Evolutionary conservation across 2,329 filamentous ascomycete genomes (phyloP).

Genomic region (Talaromyces piceae): DNA sequence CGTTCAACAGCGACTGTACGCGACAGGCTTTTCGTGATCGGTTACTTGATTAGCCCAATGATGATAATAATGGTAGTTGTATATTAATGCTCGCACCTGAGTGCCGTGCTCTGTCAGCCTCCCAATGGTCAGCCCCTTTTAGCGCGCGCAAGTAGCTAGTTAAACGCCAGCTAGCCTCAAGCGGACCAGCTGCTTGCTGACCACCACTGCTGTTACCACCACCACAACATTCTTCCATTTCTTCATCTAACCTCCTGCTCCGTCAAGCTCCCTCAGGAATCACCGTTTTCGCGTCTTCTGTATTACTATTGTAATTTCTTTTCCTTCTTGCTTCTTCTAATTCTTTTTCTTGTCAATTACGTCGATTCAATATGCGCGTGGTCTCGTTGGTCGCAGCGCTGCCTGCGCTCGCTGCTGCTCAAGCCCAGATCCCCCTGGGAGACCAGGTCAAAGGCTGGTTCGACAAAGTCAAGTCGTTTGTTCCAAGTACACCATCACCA

Average conservation of each 20-base stretch:
- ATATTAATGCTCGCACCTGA: too few species aligned
- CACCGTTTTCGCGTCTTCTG: slow-evolving; percentile 4
- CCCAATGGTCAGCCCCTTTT: not conserved
- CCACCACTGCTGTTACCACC: too few species aligned
- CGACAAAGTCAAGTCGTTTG: slow-evolving; percentile 46
- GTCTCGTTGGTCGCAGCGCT: slow-evolving; percentile 43
- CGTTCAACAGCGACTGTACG: too few species aligned
- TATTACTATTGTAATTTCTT: slow-evolving; percentile 2
- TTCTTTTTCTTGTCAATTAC: not conserved
- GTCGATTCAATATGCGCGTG: slow-evolving; percentile 45
- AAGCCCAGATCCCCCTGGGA: slow-evolving; percentile 49
- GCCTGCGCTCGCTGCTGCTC: slow-evolving; percentile 45
- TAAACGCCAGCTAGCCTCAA: slow-evolving; percentile 11
- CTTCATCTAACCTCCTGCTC: not conserved
- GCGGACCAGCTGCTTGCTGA: not conserved
- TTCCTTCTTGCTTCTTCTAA: not conserved
- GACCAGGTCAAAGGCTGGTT: slow-evolving; percentile 42
- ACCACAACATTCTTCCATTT: not conserved
- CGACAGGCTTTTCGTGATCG: too few species aligned
- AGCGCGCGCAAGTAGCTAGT: not conserved
- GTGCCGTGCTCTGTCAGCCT: too few species aligned
- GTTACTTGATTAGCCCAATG: too few species aligned
- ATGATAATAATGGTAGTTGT: not conserved
- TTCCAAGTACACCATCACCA: slow-evolving; percentile 41
- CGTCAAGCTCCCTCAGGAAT: slow-evolving; percentile 2